Evolutionary conservation across 2,329 filamentous ascomycete genomes (phyloP).

Genomic region (Grosmannia huntii): DNA sequence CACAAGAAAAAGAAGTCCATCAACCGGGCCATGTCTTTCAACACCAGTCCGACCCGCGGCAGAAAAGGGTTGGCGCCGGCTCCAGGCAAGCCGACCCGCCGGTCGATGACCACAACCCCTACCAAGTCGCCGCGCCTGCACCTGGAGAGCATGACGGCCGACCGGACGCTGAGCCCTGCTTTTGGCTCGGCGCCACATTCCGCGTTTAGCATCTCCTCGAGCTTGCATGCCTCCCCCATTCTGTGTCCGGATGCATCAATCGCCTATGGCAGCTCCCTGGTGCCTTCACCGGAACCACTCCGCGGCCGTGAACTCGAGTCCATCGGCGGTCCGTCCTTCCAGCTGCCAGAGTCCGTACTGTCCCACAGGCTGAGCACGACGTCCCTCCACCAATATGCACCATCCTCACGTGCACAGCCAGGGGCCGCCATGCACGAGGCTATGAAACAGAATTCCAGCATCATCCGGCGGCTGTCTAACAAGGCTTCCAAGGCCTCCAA

Average conservation of each 20-base stretch:
- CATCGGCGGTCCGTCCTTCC: conserved; percentile 41
- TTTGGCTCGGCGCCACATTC: conserved; percentile 33
- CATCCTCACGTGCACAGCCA: conserved; percentile 18
- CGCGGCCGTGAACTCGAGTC: conserved; percentile 41
- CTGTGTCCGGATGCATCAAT: conserved; percentile 39
- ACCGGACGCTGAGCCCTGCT: conserved; percentile 24
- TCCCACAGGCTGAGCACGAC: conserved; percentile 44
- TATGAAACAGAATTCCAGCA: conserved; percentile 29
- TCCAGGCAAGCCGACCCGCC: neutral
- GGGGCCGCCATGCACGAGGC: conserved; percentile 38
- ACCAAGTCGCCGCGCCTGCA: neutral
- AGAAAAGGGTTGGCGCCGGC: neutral
- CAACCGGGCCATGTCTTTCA: conserved; percentile 1
- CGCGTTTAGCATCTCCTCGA: conserved; percentile 42
- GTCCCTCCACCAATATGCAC: conserved; percentile 43
- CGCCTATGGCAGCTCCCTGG: conserved; percentile 49
- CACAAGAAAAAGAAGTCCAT: neutral
- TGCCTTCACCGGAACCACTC: conserved; percentile 53
- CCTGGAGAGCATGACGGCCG: conserved; percentile 27
- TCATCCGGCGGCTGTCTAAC: conserved; percentile 79
- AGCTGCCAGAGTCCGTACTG: conserved; percentile 62
- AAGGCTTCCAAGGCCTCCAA: conserved; percentile 63
- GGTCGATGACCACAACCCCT: neutral
- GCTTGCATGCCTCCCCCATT: conserved; percentile 42
- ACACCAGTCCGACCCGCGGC: neutral